Conservation (phyloP, 1,139 yeast genomes). For the Yamadazyma dushanensis region DNA sequence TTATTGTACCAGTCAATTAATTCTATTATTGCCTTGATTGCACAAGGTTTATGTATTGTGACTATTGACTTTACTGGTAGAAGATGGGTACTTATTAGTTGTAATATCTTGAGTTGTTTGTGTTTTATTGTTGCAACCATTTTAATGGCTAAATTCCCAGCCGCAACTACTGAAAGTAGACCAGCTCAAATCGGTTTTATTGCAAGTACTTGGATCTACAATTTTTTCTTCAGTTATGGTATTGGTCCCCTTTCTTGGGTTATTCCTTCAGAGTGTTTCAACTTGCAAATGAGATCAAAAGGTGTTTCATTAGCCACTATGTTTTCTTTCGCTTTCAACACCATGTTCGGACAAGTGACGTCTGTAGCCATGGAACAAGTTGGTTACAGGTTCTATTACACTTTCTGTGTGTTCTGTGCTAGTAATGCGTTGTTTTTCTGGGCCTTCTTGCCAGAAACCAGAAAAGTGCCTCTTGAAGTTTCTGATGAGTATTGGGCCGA, state of each 20-base stretch:
- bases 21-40: constrained; percentile 42
- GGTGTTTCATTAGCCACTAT: constrained; percentile 34
- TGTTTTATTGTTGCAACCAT: constrained; percentile 45
- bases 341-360: constrained; percentile 35
- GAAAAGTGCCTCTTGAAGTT: constrained; percentile 23
- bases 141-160: constrained; percentile 28
- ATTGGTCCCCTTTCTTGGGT: constrained; percentile 37
- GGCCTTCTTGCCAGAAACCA: constrained; percentile 28
- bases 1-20: constrained; percentile 50
- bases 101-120: constrained; percentile 12
- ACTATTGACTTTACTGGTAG: constrained; percentile 20
- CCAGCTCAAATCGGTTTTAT: constrained; percentile 20
- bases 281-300: constrained; percentile 27
- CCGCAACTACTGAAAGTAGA: constrained; percentile 15
- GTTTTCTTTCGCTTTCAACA: constrained; percentile 29
- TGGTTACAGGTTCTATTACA: constrained; percentile 13
- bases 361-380: constrained; percentile 30
- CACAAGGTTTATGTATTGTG: constrained; percentile 40
- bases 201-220: constrained; percentile 40
- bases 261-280: constrained; percentile 24
- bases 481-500: constrained; percentile 25
- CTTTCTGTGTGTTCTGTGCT: constrained; percentile 23
- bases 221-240: constrained; percentile 26
- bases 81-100: constrained; percentile 16
- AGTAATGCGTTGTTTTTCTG: constrained; percentile 27